Evolutionary conservation across 768 basidiomycete genomes (phyloP), one percentile per base, ranked within the genome.

Genomic region (Pleurotus citrinopileatus): DNA sequence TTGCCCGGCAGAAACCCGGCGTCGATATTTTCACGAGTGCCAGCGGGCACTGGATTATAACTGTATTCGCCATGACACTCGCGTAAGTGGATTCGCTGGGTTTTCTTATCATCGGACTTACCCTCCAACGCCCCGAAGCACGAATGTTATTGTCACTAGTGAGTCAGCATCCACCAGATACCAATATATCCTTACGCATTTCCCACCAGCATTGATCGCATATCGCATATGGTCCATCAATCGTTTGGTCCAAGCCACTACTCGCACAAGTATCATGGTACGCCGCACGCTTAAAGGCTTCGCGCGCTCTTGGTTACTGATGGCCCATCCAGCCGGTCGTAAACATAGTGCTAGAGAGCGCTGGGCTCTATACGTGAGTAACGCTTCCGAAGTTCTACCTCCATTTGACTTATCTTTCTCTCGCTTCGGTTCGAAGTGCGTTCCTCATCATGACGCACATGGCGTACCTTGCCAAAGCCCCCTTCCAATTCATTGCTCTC

Each of bases 141-240:
- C 45, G n/a, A 47, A 47, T 20, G 15, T 47, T 9, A 47, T 28
- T 13, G 45, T 47, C 26, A 47, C 45, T 32, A 15, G 45, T 47
- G 27, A 25, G 45, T 29, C 45, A n/a, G 20, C 27, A n/a, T 47
- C 15, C n/a, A 13, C 9, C 4, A 23, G 28, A 20, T 6, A n/a
- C 19, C 26, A 15, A 17, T 26, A 17, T 26, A 29, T 27, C 3
- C 45, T 47, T 26, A 47, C 15, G 10, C 27, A 13, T 15, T 19
- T 12, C 26, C 23, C 15, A 12, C 15, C 8, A 47, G 45, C 25
- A 20, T 26, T 47, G 15, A 47, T 47, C 26, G 45, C 45, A 15
- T 47, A 47, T 17, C 45, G 45, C n/a, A 47, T 47, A 47, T 47
- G 45, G 45, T 47, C 45, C 26, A 47, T 47, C 22, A 47, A 47